Percentiles rank a stretch among this genome's conserved stretches.
phyloP scores from a whole-genome alignment of 2,329 filamentous ascomycete genomes.

The Arachnopeziza araneosa region DNA sequence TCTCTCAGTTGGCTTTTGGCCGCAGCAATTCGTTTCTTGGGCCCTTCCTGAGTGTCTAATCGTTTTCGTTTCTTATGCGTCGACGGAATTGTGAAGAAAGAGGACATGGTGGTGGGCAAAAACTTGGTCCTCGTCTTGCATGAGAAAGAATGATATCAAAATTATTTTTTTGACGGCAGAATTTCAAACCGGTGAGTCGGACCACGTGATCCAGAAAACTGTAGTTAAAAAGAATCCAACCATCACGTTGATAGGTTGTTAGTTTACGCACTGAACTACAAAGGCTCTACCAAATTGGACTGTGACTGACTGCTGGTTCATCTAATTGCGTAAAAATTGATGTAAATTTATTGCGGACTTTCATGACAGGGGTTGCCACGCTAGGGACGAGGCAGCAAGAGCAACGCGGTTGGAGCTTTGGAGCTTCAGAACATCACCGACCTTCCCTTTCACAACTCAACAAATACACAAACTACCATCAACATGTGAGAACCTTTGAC shows the following conservation, averaged over 20 bases:
- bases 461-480: constrained; percentile 18
- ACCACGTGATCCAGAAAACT: not conserved
- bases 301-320: too few species aligned
- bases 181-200: not conserved
- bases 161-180: constrained; percentile 9
- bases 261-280: too few species aligned
- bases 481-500: constrained; percentile 20
- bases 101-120: constrained; percentile 60
- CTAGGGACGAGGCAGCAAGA: constrained; percentile 26
- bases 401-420: constrained; percentile 20
- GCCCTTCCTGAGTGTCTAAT: constrained; percentile 44
- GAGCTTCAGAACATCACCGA: constrained; percentile 21
- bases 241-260: not conserved
- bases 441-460: constrained; percentile 17
- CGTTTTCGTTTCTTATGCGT: constrained; percentile 90
- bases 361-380: constrained; percentile 6
- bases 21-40: constrained; percentile 54
- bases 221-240: not conserved
- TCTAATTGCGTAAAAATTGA: not conserved
- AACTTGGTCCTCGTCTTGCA: not conserved
- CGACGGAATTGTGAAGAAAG: constrained; percentile 87
- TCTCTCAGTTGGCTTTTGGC: constrained; percentile 18
- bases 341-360: not conserved
- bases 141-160: not conserved
- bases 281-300: too few species aligned